Evolutionary conservation across 1,139 yeast species (phyloP).

Genomic region (Meyerozyma sp.): DNA sequence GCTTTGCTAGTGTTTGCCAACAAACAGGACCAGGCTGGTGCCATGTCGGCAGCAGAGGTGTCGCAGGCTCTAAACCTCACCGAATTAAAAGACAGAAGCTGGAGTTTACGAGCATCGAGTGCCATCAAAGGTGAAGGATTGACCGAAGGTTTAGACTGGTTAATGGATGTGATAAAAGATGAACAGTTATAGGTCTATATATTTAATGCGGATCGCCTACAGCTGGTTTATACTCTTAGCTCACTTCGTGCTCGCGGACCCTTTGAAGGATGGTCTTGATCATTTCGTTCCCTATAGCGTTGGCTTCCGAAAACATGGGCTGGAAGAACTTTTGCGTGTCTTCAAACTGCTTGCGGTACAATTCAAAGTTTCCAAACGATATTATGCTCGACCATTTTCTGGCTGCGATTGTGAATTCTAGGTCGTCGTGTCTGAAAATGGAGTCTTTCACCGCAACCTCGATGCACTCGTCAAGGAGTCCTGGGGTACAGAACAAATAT

Average conservation of each 20-base stretch:
- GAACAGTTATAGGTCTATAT: slow-evolving; percentile 47
- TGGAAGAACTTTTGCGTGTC: slow-evolving; percentile 73
- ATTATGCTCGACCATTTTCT: slow-evolving; percentile 84
- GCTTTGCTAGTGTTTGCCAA: slow-evolving; percentile 94
- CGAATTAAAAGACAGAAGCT: slow-evolving; percentile 88
- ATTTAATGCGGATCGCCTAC: neutral
- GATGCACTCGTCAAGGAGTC: slow-evolving; percentile 71
- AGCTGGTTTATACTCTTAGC: neutral
- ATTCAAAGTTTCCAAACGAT: slow-evolving; percentile 65
- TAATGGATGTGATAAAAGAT: slow-evolving; percentile 92
- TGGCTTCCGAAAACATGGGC: slow-evolving; percentile 88
- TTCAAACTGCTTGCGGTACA: slow-evolving; percentile 70
- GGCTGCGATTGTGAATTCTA: slow-evolving; percentile 80
- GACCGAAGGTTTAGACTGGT: slow-evolving; percentile 94
- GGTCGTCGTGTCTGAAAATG: slow-evolving; percentile 78
- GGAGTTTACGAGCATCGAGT: slow-evolving; percentile 97
- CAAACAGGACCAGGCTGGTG: slow-evolving; percentile 96
- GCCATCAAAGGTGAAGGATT: slow-evolving; percentile 96
- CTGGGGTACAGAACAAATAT: slow-evolving; percentile 81
- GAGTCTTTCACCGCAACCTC: slow-evolving; percentile 62
- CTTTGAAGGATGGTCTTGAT: slow-evolving; percentile 70
- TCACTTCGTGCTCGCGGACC: slow-evolving; percentile 36
- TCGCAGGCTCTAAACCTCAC: slow-evolving; percentile 81
- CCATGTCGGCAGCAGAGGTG: slow-evolving; percentile 91
- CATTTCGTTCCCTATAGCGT: slow-evolving; percentile 92